Base-by-base conservation (phyloP, 305 asterid genomes). In the Fraxinus sp. region DNA sequence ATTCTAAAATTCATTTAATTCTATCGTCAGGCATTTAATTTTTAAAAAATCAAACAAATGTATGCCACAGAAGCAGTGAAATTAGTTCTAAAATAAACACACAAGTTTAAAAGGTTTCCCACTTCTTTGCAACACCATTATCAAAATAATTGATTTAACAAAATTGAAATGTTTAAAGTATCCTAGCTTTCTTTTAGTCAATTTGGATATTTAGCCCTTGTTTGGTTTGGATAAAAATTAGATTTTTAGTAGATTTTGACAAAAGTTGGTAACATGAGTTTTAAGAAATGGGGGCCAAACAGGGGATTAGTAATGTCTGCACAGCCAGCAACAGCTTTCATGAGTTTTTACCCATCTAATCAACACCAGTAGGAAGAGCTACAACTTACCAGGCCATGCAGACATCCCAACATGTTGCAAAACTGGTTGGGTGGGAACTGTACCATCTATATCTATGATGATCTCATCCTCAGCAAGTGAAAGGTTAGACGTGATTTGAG, bases 341-440 rank as follows among this genome's bases (percentile, higher is more conserved):
- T 80, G 74, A 80, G 37, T 35, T 44, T 80, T 78, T 76, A 83
- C 81, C 80, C 49, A 78, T 80, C 78, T 64, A 84, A 79, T 81
- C 81, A 81, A 82, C 81, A 52, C 75, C 80, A 28, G 66, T 84
- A 81, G 66, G 88, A 84, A 66, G 85, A 76, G 84, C 73, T 78
- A 82, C 66, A 78, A 79, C 87, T 87, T 86, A 95, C 98, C 98
- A 87, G 97, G 98, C 98, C 98, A 95, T 78, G 97, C 97, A 84
- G 98, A 88, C 93, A 93, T 91, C 82, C 98, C 98, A 55, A 91
- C 79, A 89, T 93, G 98, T 88, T 93, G 92, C 86, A 95, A 80
- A 84, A 95, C 97, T 74, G 97, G 96, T 83, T 92, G 96, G 8
- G 97, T 94, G 66, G 98, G 98, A 81, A 90, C 91, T 73, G 93